Percentiles rank a stretch among this genome's conserved stretches.
phyloP scores from a whole-genome alignment of 2,329 filamentous ascomycete species.

The Fusarium duplospermum region DNA sequence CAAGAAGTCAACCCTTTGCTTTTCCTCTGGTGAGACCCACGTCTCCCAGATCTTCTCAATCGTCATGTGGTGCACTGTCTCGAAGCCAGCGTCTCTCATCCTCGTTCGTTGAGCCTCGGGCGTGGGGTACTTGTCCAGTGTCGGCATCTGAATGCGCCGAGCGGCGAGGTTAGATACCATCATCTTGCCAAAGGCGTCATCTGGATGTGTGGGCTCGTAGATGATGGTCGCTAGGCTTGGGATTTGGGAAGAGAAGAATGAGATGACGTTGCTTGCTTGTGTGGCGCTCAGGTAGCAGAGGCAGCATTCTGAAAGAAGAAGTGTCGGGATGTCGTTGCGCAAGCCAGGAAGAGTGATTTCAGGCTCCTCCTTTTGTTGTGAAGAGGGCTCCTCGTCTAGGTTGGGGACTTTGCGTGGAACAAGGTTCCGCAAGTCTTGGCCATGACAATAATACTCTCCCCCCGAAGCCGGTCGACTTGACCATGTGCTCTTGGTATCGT shows the following conservation, averaged over 20 bases:
- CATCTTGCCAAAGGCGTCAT: constrained; percentile 88
- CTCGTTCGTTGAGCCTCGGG: constrained; percentile 76
- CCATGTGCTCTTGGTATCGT: constrained; percentile 56
- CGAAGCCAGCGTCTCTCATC: constrained; percentile 75
- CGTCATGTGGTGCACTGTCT: constrained; percentile 54
- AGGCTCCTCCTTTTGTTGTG: neutral
- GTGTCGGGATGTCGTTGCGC: constrained; percentile 74
- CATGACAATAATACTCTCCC: constrained; percentile 67
- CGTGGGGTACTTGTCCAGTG: constrained; percentile 77
- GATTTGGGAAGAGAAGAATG: constrained; percentile 70
- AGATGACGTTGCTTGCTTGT: constrained; percentile 72
- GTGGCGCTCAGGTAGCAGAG: constrained; percentile 83
- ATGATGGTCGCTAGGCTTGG: constrained; percentile 70
- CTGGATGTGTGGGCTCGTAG: constrained; percentile 89
- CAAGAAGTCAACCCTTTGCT: constrained; percentile 79
- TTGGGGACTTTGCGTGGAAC: neutral
- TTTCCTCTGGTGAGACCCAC: constrained; percentile 79
- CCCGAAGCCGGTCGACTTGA: constrained; percentile 52
- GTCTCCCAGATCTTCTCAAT: constrained; percentile 75
- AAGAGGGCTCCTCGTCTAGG: neutral
- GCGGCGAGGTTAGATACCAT: constrained; percentile 92
- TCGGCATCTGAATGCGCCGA: constrained; percentile 86
- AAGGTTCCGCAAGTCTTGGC: constrained; percentile 73
- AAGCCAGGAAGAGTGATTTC: constrained; percentile 52
- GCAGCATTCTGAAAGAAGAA: constrained; percentile 95